Conservation (phyloP, 2,329 filamentous ascomycete genomes). For the Truncatella angustata region DNA sequence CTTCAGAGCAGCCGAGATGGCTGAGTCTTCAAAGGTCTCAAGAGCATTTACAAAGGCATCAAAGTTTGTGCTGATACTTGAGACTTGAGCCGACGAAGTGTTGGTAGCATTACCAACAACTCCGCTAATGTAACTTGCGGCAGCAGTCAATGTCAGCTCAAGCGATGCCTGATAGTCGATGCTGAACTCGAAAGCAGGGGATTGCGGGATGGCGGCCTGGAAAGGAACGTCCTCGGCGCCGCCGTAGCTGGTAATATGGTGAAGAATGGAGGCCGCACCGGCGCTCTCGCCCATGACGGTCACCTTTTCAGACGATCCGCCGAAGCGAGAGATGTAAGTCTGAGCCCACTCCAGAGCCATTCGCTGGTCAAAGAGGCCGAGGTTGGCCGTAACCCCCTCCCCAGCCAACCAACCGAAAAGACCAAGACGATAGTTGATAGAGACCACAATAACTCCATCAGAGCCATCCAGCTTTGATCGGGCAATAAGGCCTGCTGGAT, state of each 20-base stretch:
- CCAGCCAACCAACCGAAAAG: slow-evolving; percentile 22
- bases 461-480: slow-evolving; percentile 12
- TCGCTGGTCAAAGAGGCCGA: slow-evolving; percentile 37
- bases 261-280: slow-evolving; percentile 46
- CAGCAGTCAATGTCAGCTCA: slow-evolving; percentile 12
- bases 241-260: slow-evolving; percentile 45
- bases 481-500: slow-evolving; percentile 19
- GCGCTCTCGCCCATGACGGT: slow-evolving; percentile 50
- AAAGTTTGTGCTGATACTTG: neutral
- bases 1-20: neutral
- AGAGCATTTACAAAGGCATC: neutral
- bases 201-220: slow-evolving; percentile 18
- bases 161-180: slow-evolving; percentile 15
- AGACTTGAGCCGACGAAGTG: neutral
- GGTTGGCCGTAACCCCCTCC: slow-evolving; percentile 36
- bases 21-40: neutral
- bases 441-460: slow-evolving; percentile 17
- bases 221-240: slow-evolving; percentile 27
- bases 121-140: slow-evolving; percentile 6
- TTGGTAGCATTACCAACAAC: neutral
- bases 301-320: slow-evolving; percentile 29
- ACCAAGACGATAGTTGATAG: slow-evolving; percentile 24
- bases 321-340: slow-evolving; percentile 44
- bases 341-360: slow-evolving; percentile 48
- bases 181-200: slow-evolving; percentile 22